Percentiles rank a stretch among this genome's conserved stretches.
phyloP scores from a whole-genome alignment of 805 yeast genomes.

The Sungouiella thailandica region DNA sequence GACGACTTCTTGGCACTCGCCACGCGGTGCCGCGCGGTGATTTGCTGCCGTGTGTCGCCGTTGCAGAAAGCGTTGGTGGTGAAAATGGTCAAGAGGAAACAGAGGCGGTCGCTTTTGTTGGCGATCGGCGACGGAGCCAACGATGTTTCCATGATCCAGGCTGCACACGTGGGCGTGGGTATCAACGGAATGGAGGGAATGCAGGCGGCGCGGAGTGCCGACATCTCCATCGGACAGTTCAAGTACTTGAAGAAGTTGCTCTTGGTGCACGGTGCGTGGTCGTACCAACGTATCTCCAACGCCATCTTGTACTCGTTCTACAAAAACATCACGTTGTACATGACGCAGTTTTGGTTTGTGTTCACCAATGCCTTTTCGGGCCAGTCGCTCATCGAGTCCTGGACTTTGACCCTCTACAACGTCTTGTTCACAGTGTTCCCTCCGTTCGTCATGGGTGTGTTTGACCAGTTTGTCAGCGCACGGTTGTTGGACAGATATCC shows the following conservation, averaged over 20 bases:
- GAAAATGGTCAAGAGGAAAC: conserved; percentile 81
- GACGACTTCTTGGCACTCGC: conserved; percentile 76
- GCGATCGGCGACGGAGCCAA: conserved; percentile 99
- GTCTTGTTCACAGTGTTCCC: conserved; percentile 93
- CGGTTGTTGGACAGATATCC: conserved; percentile 88
- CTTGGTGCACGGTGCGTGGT: conserved; percentile 96
- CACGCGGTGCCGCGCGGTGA: conserved; percentile 86
- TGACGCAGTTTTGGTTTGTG: conserved; percentile 98
- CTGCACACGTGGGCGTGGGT: conserved; percentile 99
- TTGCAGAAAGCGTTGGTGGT: conserved; percentile 95
- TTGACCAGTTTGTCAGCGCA: conserved; percentile 94
- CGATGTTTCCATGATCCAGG: conserved; percentile 98
- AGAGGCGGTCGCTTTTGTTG: conserved; percentile 63
- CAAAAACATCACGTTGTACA: conserved; percentile 90
- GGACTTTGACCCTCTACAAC: conserved; percentile 96
- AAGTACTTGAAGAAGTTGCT: conserved; percentile 75
- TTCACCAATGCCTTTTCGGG: conserved; percentile 91
- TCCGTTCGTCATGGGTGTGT: conserved; percentile 92
- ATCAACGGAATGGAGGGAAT: conserved; percentile 99
- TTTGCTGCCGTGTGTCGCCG: conserved; percentile 97
- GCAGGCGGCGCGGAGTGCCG: conserved; percentile 99
- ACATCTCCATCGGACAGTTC: conserved; percentile 94
- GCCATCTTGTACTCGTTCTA: conserved; percentile 94
- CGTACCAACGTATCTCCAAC: conserved; percentile 87
- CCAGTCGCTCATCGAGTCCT: conserved; percentile 91